Base-by-base conservation (phyloP, 2,329 filamentous ascomycete genomes). In the Chlorencoelia australis region DNA sequence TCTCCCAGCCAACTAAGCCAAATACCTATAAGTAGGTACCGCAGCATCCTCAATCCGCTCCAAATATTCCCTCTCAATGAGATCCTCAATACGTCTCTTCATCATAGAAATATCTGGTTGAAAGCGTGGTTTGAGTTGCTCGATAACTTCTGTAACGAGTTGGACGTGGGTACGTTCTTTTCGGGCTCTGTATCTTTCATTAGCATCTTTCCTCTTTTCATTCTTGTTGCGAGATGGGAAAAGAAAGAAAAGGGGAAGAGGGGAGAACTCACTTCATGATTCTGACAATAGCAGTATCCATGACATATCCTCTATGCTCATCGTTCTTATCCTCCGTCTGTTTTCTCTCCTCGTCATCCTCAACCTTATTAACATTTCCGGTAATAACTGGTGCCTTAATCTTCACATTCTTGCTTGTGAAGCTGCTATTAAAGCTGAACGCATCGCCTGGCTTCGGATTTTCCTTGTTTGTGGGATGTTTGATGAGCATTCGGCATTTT, bases 341-440 rank as follows among this genome's bases (percentile, higher is more conserved):
- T 58, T 75, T 77, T 31, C 77, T 65, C 59, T 82, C 76, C 3
- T 73, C 66, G 46, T 73, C 65, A 35, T 75, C 85, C 61, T 96
- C 89, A 1, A 94, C 82, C 61, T 86, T 91, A 56, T 86, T 93
- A 13, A 79, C 73, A 1, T 78, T 75, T 33, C 75, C 61, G 34
- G 69, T 82, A 48, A 94, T 82, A 4, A 91, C 81, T 15, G 85
- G 85, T 14, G 91, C 84, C 59, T 94, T 94, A 61, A 95, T 85
- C 58, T 84, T 86, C 52, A 91, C 71, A 33, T 82, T 78, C 55
- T 85, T 87, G 62, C 83, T 88, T 31, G 75, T 68, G 61, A 94
- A 96, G 10, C 75, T 68, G 20, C 78, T 66, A 55, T 96, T 95
- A 67, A 88, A 94, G 7, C 64, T 70, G 58, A 96, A 96, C 17